Percentiles rank a stretch among this genome's conserved stretches.
These are phyloP conservation scores for Styphnolobium japonicum DNA, from an alignment of 306 rosid species.

Conservation along the genomic window DNA sequence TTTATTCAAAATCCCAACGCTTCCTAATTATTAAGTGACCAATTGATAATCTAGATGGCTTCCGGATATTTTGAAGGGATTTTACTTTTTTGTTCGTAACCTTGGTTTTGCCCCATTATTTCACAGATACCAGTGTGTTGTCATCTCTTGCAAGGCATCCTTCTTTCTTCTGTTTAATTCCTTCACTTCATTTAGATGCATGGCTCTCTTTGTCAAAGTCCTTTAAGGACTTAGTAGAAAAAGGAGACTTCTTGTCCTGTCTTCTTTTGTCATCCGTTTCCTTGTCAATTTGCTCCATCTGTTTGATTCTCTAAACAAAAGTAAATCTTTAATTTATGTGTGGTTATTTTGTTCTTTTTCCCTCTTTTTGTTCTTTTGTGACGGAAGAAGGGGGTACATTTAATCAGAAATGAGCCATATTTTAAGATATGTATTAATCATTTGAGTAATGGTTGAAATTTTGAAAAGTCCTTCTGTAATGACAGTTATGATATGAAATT, in stretches of 20 bases:
- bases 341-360: constrained; percentile 3
- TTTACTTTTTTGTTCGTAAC: background rate
- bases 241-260: constrained; percentile 20
- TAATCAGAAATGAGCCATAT: background rate
- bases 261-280: constrained; percentile 1
- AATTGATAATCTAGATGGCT: constrained; percentile 6
- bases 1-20: constrained; percentile 1
- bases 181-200: background rate
- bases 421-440: background rate
- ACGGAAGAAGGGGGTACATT: background rate
- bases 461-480: background rate
- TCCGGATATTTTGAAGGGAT: background rate
- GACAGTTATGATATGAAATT: background rate
- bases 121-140: background rate
- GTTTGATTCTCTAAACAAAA: background rate
- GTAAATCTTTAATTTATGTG: background rate
- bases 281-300: constrained; percentile 12
- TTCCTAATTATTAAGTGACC: background rate
- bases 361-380: background rate
- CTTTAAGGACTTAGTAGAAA: constrained; percentile 9
- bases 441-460: background rate
- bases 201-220: constrained; percentile 14
- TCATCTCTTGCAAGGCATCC: constrained; percentile 6
- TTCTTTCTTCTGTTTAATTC: constrained; percentile 9
- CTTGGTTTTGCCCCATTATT: background rate